Conservation (phyloP, 2,329 filamentous ascomycete species). For the Lecanosticta acicola region DNA sequence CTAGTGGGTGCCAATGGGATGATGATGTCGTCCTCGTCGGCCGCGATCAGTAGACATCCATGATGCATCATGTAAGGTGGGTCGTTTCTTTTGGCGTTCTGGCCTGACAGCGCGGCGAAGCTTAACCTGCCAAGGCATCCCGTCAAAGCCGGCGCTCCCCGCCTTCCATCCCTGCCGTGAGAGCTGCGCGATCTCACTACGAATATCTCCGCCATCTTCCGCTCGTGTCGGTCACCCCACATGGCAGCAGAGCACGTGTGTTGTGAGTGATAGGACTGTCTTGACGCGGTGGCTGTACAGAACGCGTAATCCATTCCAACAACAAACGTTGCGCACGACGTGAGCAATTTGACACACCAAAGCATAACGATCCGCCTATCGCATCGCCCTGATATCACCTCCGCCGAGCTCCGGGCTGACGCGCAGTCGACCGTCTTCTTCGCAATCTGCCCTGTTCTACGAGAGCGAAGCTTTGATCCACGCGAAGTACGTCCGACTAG, state of each 20-base stretch:
- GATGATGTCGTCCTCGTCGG: neutral
- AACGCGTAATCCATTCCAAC: neutral
- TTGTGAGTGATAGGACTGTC: no score
- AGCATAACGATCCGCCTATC: neutral
- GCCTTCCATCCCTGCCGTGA: no score
- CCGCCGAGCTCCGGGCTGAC: neutral
- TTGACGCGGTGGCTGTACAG: no score
- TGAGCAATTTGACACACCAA: neutral
- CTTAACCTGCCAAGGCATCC: neutral
- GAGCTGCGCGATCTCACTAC: no score
- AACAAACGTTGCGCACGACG: neutral
- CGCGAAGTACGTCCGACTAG: no score
- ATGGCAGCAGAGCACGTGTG: no score
- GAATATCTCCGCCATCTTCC: neutral
- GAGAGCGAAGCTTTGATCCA: no score
- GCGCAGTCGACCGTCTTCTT: neutral
- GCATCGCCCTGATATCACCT: neutral
- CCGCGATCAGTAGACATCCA: neutral
- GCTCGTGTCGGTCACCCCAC: neutral
- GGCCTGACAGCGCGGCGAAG: neutral
- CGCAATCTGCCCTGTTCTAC: neutral
- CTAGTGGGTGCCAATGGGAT: no score
- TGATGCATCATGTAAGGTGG: neutral
- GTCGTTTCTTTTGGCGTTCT: neutral
- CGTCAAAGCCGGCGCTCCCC: neutral